Evolutionary conservation across 192 early-diverging fungal genomes (phyloP), one percentile per base, ranked within the genome.

Genomic region (Mortierella claussenii): DNA sequence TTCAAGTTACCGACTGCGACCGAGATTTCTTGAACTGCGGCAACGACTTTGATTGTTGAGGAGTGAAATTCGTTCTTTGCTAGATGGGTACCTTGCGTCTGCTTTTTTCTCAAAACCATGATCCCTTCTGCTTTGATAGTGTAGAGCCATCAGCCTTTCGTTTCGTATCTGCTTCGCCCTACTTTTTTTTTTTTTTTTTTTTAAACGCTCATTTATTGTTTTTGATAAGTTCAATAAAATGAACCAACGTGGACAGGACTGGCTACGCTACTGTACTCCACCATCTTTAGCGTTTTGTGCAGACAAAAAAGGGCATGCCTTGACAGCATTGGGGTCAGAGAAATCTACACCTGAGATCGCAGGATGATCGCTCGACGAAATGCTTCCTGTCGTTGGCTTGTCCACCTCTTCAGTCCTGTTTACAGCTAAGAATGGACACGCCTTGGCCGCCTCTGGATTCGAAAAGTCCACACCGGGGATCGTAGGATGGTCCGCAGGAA

Each of bases 391-490:
- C 1, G 21, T 8, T 26, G 43, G 24, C 21, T 18, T 18, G 11
- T 13, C 2, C 24, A 31, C 45, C 45, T 65, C 57, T 37, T 43
- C 32, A 20, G 7, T 43, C 20, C 42, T 50, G 24, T 60, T 59
- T 42, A 65, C 31, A 3, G 73, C 50, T 27, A 76, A 37, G 31
- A 76, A 76, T 5, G 73, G 73, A 30, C 73, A 76, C 10, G 64
- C 63, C 11, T 66, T 67, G 8, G 46, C 26, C 3, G 73, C 73
- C 21, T 66, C 73, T 4, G 73, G 59, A 37, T 61, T 44, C 2
- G 73, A 62, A 44, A 76, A 67, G 26, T 76, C 56, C 4, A 76
- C 64, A 20, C 73, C 73, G 0, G 73, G 73, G 23, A 76, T 76
- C 24, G 27, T 42, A n/a, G 73, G 73, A 28, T 76, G 73, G 40